A percentile compares a stretch with the other conserved stretches of the same genome.
These are phyloP conservation scores for Cystobasidium ongulense DNA, from an alignment of 768 basidiomycete species.

Conservation along the genomic window DNA sequence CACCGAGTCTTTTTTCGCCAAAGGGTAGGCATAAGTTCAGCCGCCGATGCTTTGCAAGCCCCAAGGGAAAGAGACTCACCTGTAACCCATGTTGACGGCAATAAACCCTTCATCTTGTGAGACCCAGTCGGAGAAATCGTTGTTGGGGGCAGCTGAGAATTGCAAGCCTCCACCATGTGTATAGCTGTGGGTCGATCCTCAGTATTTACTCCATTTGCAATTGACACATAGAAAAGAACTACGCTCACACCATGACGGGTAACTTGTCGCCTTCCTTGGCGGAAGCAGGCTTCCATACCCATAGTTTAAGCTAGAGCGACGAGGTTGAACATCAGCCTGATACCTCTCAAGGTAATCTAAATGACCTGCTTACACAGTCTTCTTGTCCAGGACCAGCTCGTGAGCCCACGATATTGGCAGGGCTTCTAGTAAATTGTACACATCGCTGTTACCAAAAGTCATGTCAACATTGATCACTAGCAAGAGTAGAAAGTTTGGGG, in stretches of 20 bases:
- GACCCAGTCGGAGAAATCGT: conserved; percentile 27
- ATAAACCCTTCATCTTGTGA: conserved; percentile 19
- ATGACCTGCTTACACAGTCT: conserved; percentile 12
- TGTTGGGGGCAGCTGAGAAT: conserved; percentile 20
- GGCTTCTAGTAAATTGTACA: conserved; percentile 12
- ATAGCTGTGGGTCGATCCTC: neutral
- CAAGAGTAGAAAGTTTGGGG: neutral
- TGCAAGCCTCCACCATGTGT: conserved; percentile 22
- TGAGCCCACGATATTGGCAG: conserved; percentile 15
- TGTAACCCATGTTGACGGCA: conserved; percentile 21
- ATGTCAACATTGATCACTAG: neutral
- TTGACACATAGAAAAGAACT: too few relatives aligned
- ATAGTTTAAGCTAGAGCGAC: conserved; percentile 20
- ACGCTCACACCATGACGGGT: conserved; percentile 1
- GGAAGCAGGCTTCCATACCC: conserved; percentile 13
- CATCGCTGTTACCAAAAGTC: neutral
- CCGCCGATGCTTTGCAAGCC: too few relatives aligned
- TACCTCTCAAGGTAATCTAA: neutral
- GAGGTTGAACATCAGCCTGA: neutral
- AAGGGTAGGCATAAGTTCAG: neutral
- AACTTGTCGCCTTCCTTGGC: conserved; percentile 26
- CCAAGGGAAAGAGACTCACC: neutral
- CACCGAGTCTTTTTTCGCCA: neutral
- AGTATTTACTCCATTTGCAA: neutral
- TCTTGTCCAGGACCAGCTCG: conserved; percentile 18